A percentile compares a stretch with the other conserved stretches of the same genome.
Evolutionary conservation across 106 monocot genomes (phyloP).

Genomic region (Iris macrosiphon): DNA sequence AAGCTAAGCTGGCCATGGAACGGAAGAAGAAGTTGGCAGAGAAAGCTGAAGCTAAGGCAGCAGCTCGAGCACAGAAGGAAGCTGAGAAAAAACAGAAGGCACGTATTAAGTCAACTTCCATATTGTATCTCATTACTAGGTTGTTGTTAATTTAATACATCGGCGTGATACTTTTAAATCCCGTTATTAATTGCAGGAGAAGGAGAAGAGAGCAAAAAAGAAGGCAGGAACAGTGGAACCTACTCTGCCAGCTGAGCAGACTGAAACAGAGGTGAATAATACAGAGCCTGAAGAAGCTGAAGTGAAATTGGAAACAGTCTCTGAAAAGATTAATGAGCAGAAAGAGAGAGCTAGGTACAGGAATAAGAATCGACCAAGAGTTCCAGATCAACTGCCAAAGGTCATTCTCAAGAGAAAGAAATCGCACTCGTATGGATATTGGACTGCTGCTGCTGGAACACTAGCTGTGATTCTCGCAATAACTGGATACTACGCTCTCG

Average conservation of each 20-base stretch:
- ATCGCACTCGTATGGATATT: background rate
- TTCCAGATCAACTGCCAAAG: background rate
- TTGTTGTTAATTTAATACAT: background rate
- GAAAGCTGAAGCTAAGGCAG: slow-evolving; percentile 45
- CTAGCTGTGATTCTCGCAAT: background rate
- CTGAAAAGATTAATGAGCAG: background rate
- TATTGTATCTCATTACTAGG: background rate
- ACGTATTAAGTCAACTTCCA: background rate
- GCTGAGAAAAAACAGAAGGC: slow-evolving; percentile 63
- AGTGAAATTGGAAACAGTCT: background rate
- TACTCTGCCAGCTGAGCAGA: background rate
- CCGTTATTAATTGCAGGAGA: background rate
- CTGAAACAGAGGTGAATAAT: background rate
- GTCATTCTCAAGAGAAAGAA: background rate
- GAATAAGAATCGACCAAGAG: background rate
- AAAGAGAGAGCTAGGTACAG: background rate
- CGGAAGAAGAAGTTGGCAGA: slow-evolving; percentile 73
- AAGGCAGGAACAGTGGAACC: background rate
- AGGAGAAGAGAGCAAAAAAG: background rate
- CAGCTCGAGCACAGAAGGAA: slow-evolving; percentile 44
- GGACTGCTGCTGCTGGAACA: background rate
- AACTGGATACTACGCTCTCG: too few relatives aligned
- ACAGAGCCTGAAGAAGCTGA: background rate
- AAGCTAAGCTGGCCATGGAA: slow-evolving; percentile 63
- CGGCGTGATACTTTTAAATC: background rate